A percentile compares a stretch with the other conserved stretches of the same genome.
Conservation (phyloP, 2,329 filamentous ascomycete genomes). For the Colletotrichum aenigma region DNA sequence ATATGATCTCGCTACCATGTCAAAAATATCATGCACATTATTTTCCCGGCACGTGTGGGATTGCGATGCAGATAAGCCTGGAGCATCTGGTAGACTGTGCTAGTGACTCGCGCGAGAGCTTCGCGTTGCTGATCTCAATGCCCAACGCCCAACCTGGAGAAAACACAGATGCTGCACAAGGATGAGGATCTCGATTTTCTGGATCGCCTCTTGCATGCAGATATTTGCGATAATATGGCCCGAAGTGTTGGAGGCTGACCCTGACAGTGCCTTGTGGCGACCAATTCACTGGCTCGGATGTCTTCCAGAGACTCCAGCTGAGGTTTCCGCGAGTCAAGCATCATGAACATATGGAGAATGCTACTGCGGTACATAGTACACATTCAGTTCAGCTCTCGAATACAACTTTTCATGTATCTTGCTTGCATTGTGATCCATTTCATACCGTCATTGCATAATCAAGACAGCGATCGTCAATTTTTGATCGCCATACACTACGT, state of each 20-base stretch:
- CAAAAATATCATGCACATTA: background rate
- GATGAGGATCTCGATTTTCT: background rate
- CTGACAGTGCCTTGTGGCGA: background rate
- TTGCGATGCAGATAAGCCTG: background rate
- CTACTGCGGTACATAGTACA: background rate
- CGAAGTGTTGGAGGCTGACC: background rate
- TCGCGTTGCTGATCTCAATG: slow-evolving; percentile 7
- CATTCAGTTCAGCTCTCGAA: background rate
- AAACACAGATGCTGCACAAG: background rate
- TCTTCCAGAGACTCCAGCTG: background rate
- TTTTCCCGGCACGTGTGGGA: background rate
- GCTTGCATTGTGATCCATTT: background rate
- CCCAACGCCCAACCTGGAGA: slow-evolving; percentile 3
- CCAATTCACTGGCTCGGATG: background rate
- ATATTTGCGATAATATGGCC: background rate
- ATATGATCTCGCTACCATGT: background rate
- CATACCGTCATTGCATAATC: background rate
- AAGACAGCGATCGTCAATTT: background rate
- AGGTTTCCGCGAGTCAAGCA: slow-evolving; percentile 3
- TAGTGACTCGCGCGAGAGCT: background rate
- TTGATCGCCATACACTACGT: background rate
- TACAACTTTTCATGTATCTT: background rate
- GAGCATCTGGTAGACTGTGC: background rate
- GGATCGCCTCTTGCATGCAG: background rate
- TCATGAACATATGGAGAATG: background rate